Conservation (phyloP, 2,329 filamentous ascomycete species). For the Aureobasidium mangrovei region DNA sequence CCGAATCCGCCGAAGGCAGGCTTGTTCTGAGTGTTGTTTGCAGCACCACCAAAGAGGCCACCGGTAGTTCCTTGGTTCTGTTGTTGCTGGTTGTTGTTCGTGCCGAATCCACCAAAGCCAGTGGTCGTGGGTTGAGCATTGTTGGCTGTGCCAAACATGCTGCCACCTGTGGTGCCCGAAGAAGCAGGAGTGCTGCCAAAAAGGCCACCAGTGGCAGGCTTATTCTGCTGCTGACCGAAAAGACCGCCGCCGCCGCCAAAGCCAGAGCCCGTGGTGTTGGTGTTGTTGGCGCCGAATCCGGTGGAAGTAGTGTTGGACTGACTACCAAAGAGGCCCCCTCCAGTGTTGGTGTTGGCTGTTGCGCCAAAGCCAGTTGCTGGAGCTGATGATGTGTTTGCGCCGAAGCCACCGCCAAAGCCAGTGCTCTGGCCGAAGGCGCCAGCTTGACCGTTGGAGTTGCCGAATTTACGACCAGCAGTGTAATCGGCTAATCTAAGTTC, state of each 20-base stretch:
- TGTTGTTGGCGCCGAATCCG: constrained; percentile 34
- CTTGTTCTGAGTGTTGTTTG: constrained; percentile 17
- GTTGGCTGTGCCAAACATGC: constrained; percentile 30
- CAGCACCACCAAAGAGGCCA: constrained; percentile 16
- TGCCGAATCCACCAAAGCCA: constrained; percentile 4
- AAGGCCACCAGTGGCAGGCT: constrained; percentile 18
- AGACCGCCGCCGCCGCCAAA: constrained; percentile 19
- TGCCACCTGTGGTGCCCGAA: constrained; percentile 19
- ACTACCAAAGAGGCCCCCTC: constrained; percentile 25
- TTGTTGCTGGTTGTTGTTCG: not conserved
- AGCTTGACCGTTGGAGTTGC: constrained; percentile 69
- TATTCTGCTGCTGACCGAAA: constrained; percentile 19
- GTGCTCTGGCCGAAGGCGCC: constrained; percentile 71
- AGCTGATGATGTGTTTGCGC: constrained; percentile 31
- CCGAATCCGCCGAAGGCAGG: constrained; percentile 30
- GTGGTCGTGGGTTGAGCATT: constrained; percentile 23
- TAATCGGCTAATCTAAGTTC: constrained; percentile 67
- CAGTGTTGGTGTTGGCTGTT: constrained; percentile 25
- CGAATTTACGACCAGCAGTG: constrained; percentile 71
- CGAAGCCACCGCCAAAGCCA: constrained; percentile 44
- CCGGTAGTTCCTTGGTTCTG: constrained; percentile 1
- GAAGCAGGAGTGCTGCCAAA: constrained; percentile 19
- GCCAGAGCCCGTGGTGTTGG: constrained; percentile 19
- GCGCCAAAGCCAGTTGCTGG: constrained; percentile 37
- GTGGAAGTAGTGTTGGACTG: constrained; percentile 28